These are phyloP conservation scores for Colletotrichum liaoningense DNA, from an alignment of 2,329 filamentous ascomycete genomes.

Conservation along the genomic window DNA sequence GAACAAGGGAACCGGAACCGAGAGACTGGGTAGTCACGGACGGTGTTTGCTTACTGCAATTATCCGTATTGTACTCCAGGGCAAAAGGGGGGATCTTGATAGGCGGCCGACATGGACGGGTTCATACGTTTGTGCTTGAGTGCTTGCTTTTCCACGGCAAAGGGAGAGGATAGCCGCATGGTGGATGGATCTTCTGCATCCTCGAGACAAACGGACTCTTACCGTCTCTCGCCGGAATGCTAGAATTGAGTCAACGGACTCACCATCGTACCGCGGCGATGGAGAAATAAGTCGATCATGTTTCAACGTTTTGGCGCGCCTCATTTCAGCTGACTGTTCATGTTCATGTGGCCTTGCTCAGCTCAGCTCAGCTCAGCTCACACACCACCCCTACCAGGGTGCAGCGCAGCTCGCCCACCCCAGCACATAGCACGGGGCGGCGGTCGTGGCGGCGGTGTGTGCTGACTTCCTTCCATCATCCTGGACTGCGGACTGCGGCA, in stretches of 20 bases:
- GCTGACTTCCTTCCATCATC: not conserved
- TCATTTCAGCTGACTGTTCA: not conserved
- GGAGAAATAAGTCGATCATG: not conserved
- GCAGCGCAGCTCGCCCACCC: not conserved
- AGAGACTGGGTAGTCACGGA: not conserved
- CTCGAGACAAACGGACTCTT: not conserved
- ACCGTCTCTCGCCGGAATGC: not conserved
- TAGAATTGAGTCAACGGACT: not conserved
- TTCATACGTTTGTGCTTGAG: not conserved
- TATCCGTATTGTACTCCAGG: not conserved
- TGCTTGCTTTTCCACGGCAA: not conserved
- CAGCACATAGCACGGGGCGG: no score
- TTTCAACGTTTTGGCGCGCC: not conserved
- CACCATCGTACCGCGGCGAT: not conserved
- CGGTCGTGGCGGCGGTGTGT: not conserved
- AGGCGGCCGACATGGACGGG: not conserved
- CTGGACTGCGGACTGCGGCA: not conserved
- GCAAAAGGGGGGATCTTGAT: not conserved
- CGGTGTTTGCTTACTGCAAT: not conserved
- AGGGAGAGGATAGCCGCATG: not conserved
- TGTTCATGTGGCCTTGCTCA: not conserved
- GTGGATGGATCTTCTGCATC: not conserved
- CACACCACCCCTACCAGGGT: no score
- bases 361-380: not conserved
- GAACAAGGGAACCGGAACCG: conserved; percentile 13